These are phyloP conservation scores for Echium plantagineum DNA, from an alignment of 257 asterid genomes.

Conservation along the genomic window DNA sequence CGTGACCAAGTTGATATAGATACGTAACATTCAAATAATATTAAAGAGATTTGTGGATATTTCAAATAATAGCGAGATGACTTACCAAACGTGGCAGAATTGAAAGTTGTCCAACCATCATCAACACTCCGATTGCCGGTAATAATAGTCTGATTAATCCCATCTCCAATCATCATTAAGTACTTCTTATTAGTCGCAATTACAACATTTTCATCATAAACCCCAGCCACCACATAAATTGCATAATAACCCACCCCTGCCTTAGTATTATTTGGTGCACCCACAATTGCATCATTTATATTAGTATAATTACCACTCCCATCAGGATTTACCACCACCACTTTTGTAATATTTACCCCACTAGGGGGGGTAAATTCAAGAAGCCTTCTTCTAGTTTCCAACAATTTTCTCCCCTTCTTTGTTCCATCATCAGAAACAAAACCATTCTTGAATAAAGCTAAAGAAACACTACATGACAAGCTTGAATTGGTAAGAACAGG, in stretches of 20 bases:
- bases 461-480: conserved; percentile 47
- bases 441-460: conserved; percentile 45
- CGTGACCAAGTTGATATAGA: background rate
- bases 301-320: conserved; percentile 41
- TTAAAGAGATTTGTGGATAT: background rate
- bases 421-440: conserved; percentile 24
- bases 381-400: conserved; percentile 27
- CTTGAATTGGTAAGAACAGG: conserved; percentile 46
- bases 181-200: conserved; percentile 41
- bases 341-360: conserved; percentile 22
- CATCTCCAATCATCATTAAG: conserved; percentile 68
- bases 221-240: conserved; percentile 43
- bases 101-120: conserved; percentile 83
- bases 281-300: conserved; percentile 50
- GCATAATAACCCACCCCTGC: conserved; percentile 40
- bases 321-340: conserved; percentile 41
- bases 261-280: conserved; percentile 41
- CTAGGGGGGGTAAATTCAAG: conserved; percentile 21
- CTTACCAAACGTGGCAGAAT: conserved; percentile 53
- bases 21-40: background rate
- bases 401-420: conserved; percentile 2
- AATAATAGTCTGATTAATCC: conserved; percentile 48
- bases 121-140: conserved; percentile 52
- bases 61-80: too few species aligned
- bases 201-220: conserved; percentile 49